These are phyloP conservation scores for Wickerhamiella azyma DNA, from an alignment of 805 yeast species.

Conservation along the genomic window DNA sequence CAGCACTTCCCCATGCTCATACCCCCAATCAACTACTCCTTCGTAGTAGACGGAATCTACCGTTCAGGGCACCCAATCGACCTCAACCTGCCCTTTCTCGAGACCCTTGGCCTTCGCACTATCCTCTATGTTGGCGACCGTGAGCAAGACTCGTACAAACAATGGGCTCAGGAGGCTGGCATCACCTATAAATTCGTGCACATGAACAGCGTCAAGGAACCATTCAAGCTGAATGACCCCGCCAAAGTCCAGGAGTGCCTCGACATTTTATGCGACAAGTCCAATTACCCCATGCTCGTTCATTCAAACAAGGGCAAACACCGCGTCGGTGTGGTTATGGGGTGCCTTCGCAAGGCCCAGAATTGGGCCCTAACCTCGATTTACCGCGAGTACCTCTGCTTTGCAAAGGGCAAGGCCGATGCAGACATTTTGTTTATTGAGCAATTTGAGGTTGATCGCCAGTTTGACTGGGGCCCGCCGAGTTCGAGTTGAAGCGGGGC, in stretches of 20 bases:
- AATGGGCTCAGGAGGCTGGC: slow-evolving; percentile 46
- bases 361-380: slow-evolving; percentile 91
- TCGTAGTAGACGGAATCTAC: slow-evolving; percentile 77
- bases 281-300: slow-evolving; percentile 74
- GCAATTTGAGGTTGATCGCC: slow-evolving; percentile 37
- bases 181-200: slow-evolving; percentile 46
- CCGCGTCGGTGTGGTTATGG: slow-evolving; percentile 87
- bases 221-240: slow-evolving; percentile 47
- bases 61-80: slow-evolving; percentile 92
- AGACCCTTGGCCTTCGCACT: slow-evolving; percentile 55
- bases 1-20: no score
- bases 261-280: slow-evolving; percentile 26
- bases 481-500: no score
- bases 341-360: slow-evolving; percentile 74
- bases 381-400: slow-evolving; percentile 84
- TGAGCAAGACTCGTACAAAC: slow-evolving; percentile 48
- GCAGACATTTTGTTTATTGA: slow-evolving; percentile 74
- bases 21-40: slow-evolving; percentile 84
- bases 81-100: slow-evolving; percentile 65
- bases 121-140: slow-evolving; percentile 55
- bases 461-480: background rate
- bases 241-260: slow-evolving; percentile 36
- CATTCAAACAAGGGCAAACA: slow-evolving; percentile 98
- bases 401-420: slow-evolving; percentile 88
- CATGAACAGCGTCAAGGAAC: slow-evolving; percentile 65